These are phyloP conservation scores for Ceratobasidium sp. DNA, from an alignment of 1,284 basidiomycete genomes.

Conservation along the genomic window DNA sequence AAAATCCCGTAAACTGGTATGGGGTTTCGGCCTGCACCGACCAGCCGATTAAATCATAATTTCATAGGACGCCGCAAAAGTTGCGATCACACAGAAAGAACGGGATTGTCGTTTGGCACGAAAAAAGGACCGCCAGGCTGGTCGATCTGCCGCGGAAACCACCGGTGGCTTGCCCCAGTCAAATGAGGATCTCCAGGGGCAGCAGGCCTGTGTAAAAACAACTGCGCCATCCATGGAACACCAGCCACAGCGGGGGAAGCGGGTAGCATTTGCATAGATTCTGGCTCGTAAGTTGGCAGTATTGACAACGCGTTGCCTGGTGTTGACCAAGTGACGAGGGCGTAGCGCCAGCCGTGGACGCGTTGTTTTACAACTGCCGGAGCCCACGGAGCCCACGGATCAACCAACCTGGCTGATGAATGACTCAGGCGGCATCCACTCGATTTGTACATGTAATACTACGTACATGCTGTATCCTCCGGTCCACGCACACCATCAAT, in stretches of 20 bases:
- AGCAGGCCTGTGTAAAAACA: background rate
- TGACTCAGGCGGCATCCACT: background rate
- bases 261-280: constrained; percentile 35
- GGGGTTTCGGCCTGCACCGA: background rate
- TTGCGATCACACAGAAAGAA: constrained; percentile 33
- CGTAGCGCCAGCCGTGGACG: background rate
- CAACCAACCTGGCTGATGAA: constrained; percentile 7
- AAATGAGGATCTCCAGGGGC: constrained; percentile 2
- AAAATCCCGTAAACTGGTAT: constrained; percentile 37
- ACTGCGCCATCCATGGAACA: background rate
- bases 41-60: background rate
- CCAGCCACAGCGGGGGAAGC: constrained; percentile 12
- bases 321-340: background rate
- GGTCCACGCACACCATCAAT: background rate
- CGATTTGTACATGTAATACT: background rate
- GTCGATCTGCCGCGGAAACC: constrained; percentile 1
- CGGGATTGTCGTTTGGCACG: constrained; percentile 13
- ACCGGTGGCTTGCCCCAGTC: background rate
- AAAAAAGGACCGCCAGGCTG: constrained; percentile 12
- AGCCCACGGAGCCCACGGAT: constrained; percentile 1
- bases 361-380: background rate
- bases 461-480: background rate
- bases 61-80: constrained; percentile 20
- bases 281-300: background rate
- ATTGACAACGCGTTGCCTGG: background rate